Conservation (phyloP, 495 filamentous ascomycete species). For the Aspergillus heteromorphus region DNA sequence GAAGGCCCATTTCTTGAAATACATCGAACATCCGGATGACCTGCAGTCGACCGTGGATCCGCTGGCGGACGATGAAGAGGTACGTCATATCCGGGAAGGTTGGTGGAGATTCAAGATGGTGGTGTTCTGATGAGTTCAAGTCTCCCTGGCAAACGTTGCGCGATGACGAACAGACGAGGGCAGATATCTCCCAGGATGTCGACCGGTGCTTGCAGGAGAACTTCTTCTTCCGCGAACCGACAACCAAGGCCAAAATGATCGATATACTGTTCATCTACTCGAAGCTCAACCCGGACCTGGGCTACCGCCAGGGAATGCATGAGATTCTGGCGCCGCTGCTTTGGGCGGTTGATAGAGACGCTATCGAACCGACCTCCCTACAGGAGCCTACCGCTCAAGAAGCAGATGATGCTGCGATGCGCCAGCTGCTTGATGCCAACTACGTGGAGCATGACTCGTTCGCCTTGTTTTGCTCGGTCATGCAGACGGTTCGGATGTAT, state of each 20-base stretch:
- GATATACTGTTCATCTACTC: slow-evolving; percentile 92
- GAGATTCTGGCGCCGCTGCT: slow-evolving; percentile 88
- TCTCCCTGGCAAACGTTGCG: slow-evolving; percentile 86
- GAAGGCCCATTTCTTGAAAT: slow-evolving; percentile 67
- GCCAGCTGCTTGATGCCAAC: slow-evolving; percentile 58
- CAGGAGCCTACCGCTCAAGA: slow-evolving; percentile 15
- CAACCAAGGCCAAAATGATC: slow-evolving; percentile 74
- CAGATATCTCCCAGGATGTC: slow-evolving; percentile 94
- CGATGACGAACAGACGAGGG: slow-evolving; percentile 74
- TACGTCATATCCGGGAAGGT: slow-evolving; percentile 34
- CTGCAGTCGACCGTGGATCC: slow-evolving; percentile 73
- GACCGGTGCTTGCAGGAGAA: slow-evolving; percentile 91
- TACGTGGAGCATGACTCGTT: slow-evolving; percentile 91
- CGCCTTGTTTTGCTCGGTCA: slow-evolving; percentile 74
- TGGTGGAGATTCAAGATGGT: slow-evolving; percentile 20
- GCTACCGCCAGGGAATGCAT: slow-evolving; percentile 97
- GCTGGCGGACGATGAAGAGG: slow-evolving; percentile 77
- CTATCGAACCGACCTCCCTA: slow-evolving; percentile 47
- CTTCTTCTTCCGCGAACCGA: slow-evolving; percentile 74
- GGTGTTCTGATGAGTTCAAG: slow-evolving; percentile 48
- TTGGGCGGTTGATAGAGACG: slow-evolving; percentile 81
- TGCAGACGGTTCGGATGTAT: slow-evolving; percentile 80
- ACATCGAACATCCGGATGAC: slow-evolving; percentile 76
- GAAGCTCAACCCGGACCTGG: slow-evolving; percentile 81
- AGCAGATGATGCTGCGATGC: slow-evolving; percentile 45